Percentiles rank a stretch among this genome's conserved stretches.
Evolutionary conservation across 495 filamentous ascomycete genomes (phyloP).

Genomic region (Rostrohypoxylon terebratum): DNA sequence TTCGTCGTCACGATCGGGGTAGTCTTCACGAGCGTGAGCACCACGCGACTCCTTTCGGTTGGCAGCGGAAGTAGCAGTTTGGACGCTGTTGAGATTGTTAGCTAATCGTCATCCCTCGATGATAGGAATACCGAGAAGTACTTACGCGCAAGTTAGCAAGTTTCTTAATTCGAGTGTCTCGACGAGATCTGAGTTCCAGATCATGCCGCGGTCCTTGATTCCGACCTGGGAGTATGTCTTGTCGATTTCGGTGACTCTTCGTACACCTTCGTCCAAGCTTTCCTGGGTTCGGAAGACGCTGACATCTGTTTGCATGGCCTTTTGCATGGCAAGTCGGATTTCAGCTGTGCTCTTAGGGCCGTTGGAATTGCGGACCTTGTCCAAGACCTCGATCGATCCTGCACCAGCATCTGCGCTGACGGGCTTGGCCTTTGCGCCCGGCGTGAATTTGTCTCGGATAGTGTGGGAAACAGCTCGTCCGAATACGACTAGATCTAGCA

Average conservation of each 20-base stretch:
- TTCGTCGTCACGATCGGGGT: constrained; percentile 88
- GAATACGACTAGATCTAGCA: constrained; percentile 96
- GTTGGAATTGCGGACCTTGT: constrained; percentile 82
- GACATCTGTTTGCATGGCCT: constrained; percentile 97
- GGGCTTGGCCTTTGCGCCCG: constrained; percentile 79
- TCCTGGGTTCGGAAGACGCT: constrained; percentile 97
- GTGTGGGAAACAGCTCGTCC: constrained; percentile 96
- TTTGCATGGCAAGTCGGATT: constrained; percentile 93
- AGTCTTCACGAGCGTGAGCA: constrained; percentile 95
- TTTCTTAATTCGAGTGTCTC: constrained; percentile 96
- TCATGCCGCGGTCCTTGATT: constrained; percentile 98
- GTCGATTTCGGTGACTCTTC: constrained; percentile 83
- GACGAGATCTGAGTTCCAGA: constrained; percentile 98
- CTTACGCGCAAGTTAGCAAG: constrained; percentile 92
- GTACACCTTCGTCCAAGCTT: constrained; percentile 84
- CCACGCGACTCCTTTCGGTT: constrained; percentile 95
- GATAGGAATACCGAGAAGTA: constrained; percentile 35
- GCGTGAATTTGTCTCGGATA: constrained; percentile 88
- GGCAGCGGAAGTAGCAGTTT: constrained; percentile 87
- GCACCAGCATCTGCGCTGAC: constrained; percentile 86
- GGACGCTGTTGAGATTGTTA: constrained; percentile 61
- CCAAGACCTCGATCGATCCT: constrained; percentile 85
- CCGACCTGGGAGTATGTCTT: constrained; percentile 81
- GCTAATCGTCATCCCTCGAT: background rate
- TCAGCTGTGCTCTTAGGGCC: constrained; percentile 89